phyloP scores from a whole-genome alignment of 805 yeast genomes.

The Metschnikowia vanudenii region DNA sequence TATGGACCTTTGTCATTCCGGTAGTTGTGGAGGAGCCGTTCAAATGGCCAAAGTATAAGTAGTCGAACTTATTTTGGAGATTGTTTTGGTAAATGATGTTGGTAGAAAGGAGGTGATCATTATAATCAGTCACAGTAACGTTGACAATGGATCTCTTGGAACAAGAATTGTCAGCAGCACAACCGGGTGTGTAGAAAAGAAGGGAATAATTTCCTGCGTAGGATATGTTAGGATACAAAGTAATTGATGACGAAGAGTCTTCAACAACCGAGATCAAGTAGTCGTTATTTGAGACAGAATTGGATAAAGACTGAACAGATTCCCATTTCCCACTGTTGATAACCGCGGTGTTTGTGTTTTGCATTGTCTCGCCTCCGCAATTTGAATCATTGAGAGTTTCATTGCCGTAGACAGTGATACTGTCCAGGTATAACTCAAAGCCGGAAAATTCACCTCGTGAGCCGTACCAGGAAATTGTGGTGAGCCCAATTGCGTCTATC shows the following conservation, averaged over 20 bases:
- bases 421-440: conserved; percentile 63
- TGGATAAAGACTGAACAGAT: conserved; percentile 24
- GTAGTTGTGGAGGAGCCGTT: conserved; percentile 37
- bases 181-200: conserved; percentile 83
- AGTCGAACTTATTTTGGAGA: conserved; percentile 74
- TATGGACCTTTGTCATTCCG: conserved; percentile 31
- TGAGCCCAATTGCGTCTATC: conserved; percentile 59
- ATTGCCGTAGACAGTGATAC: conserved; percentile 69
- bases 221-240: conserved; percentile 65
- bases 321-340: conserved; percentile 30
- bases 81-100: conserved; percentile 74
- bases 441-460: conserved; percentile 67
- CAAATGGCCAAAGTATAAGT: conserved; percentile 67
- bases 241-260: conserved; percentile 30
- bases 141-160: conserved; percentile 69
- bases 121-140: conserved; percentile 59
- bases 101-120: conserved; percentile 43
- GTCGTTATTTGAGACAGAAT: conserved; percentile 27
- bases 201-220: conserved; percentile 75
- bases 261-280: conserved; percentile 34
- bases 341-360: conserved; percentile 26
- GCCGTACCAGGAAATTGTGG: conserved; percentile 70
- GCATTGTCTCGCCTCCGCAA: conserved; percentile 43
- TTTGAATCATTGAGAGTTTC: conserved; percentile 65
- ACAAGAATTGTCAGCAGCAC: conserved; percentile 68